A percentile compares a stretch with the other conserved stretches of the same genome.
Evolutionary conservation across 306 rosid genomes (phyloP).

Genomic region (Potentilla sterilis): DNA sequence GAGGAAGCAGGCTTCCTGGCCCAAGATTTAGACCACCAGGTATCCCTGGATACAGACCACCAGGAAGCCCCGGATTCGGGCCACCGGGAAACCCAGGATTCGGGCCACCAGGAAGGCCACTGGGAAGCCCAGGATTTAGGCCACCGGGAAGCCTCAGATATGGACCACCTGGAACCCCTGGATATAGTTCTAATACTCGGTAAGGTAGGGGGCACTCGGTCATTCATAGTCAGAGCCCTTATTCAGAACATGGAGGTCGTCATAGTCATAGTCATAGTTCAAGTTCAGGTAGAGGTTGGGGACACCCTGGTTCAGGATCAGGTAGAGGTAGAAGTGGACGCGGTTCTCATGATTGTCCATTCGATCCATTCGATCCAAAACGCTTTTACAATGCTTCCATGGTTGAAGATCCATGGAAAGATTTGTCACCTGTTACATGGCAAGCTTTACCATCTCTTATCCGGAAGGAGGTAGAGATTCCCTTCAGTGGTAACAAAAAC

Average conservation of each 20-base stretch:
- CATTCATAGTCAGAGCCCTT: conserved; percentile 44
- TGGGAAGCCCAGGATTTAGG: not conserved
- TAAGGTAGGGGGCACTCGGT: conserved; percentile 38
- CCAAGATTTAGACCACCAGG: conserved; percentile 38
- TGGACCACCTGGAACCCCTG: not conserved
- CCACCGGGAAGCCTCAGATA: not conserved
- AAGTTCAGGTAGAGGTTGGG: conserved; percentile 56
- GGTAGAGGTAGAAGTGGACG: conserved; percentile 47
- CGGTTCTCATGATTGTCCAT: conserved; percentile 39
- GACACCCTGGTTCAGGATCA: conserved; percentile 37
- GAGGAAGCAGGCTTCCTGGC: conserved; percentile 26
- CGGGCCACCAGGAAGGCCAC: not conserved
- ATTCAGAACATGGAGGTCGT: conserved; percentile 40
- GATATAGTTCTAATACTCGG: conserved; percentile 36
- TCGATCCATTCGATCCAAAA: conserved; percentile 29
- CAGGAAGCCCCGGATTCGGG: not conserved
- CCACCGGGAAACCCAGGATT: not conserved
- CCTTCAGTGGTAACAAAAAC: conserved; percentile 24
- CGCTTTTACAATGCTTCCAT: conserved; percentile 58
- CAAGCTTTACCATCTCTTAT: conserved; percentile 39
- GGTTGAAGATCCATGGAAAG: conserved; percentile 91
- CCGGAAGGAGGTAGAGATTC: conserved; percentile 33
- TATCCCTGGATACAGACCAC: conserved; percentile 27
- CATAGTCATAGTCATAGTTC: conserved; percentile 36
- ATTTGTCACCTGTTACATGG: conserved; percentile 13